phyloP scores from a whole-genome alignment of 2,329 filamentous ascomycete genomes.

The Aureobasidium musti region DNA sequence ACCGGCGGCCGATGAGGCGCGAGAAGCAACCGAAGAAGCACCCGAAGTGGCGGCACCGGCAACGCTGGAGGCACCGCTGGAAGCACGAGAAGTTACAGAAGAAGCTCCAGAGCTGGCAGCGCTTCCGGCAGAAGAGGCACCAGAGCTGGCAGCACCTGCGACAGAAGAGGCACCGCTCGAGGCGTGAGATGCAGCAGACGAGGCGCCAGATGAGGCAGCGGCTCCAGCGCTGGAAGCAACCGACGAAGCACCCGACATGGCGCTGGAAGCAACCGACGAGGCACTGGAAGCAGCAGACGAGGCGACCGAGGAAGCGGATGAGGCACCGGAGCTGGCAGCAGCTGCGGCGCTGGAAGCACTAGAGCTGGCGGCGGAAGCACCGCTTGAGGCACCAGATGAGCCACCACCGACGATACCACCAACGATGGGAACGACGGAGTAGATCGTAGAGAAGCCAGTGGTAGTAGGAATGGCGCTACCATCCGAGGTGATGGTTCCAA shows the following conservation, averaged over 20 bases:
- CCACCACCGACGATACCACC: conserved; percentile 29
- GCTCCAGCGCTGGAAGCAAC: conserved; percentile 30
- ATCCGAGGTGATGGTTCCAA: conserved; percentile 37
- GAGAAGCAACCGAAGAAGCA: conserved; percentile 29
- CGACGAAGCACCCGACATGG: conserved; percentile 29
- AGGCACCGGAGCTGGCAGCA: conserved; percentile 31
- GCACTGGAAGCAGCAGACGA: conserved; percentile 29
- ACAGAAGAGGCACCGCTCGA: conserved; percentile 27
- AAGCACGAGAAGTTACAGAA: conserved; percentile 29
- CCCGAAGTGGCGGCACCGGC: conserved; percentile 32
- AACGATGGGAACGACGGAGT: conserved; percentile 30
- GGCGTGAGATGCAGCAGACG: conserved; percentile 29
- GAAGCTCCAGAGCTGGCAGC: conserved; percentile 31
- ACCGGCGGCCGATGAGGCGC: conserved; percentile 26
- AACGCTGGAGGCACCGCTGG: conserved; percentile 29
- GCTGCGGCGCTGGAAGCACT: conserved; percentile 30
- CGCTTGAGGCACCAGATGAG: conserved; percentile 31
- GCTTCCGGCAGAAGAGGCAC: conserved; percentile 26
- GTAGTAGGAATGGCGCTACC: conserved; percentile 40
- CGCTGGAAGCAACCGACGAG: conserved; percentile 29
- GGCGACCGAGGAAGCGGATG: conserved; percentile 31
- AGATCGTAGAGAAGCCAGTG: conserved; percentile 43
- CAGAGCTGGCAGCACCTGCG: conserved; percentile 28
- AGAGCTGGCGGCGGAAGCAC: conserved; percentile 25
- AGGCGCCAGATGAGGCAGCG: conserved; percentile 29